Evolutionary conservation across 192 early-diverging fungal species (phyloP).

Genomic region (Backusella westeae): DNA sequence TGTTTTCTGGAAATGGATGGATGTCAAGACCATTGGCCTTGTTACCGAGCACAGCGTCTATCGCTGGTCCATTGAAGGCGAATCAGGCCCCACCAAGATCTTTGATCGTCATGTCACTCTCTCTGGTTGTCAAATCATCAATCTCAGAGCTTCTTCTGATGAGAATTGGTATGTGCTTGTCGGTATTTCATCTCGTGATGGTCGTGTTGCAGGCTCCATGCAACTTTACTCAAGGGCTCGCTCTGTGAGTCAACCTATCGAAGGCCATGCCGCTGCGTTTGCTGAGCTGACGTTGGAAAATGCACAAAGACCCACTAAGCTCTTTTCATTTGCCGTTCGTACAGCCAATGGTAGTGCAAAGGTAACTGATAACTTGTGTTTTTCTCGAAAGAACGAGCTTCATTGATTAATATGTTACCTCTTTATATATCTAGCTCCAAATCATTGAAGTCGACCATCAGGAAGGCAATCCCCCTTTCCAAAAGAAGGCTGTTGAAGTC

Average conservation of each 20-base stretch:
- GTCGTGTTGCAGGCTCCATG: conserved; percentile 94
- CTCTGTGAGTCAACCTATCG: conserved; percentile 88
- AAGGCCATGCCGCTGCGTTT: conserved; percentile 96
- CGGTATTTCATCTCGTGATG: conserved; percentile 89
- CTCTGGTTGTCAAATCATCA: conserved; percentile 90
- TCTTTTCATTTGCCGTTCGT: conserved; percentile 94
- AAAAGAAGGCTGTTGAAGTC: conserved; percentile 89
- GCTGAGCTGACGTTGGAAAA: conserved; percentile 86
- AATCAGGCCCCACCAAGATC: conserved; percentile 79
- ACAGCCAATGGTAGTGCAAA: conserved; percentile 72
- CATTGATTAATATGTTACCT: neutral
- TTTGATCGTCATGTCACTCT: conserved; percentile 91
- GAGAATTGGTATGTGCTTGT: conserved; percentile 95
- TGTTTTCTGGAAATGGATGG: conserved; percentile 96
- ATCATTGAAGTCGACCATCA: conserved; percentile 96
- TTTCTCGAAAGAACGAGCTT: neutral
- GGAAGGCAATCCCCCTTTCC: conserved; percentile 86
- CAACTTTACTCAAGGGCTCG: conserved; percentile 95
- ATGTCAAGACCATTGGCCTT: conserved; percentile 77
- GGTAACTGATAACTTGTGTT: conserved; percentile 34
- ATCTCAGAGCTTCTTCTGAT: conserved; percentile 87
- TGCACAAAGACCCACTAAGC: conserved; percentile 69
- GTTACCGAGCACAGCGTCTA: conserved; percentile 88
- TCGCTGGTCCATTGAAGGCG: conserved; percentile 97
- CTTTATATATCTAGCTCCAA: conserved; percentile 60